Percentiles rank a stretch among this genome's conserved stretches.
Evolutionary conservation across 345 rosid genomes (phyloP).

Genomic region (Eucalyptus leucophloia): DNA sequence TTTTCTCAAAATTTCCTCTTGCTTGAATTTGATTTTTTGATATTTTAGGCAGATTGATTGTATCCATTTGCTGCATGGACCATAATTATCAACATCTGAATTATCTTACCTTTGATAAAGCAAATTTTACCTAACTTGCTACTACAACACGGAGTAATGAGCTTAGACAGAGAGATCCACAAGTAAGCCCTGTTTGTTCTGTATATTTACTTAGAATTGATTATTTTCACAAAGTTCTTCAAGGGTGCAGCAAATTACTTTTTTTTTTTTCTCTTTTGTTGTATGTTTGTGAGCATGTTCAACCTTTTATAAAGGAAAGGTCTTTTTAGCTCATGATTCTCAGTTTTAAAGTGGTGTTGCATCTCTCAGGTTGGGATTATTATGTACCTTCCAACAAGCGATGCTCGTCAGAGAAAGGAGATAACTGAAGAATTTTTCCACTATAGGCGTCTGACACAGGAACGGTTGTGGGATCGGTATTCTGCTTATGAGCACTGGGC

Average conservation of each 20-base stretch:
- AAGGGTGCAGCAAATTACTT: neutral
- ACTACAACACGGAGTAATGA: neutral
- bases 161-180: neutral
- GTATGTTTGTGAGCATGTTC: neutral
- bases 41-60: neutral
- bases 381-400: slow-evolving; percentile 94
- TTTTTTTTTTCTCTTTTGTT: neutral
- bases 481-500: slow-evolving; percentile 97
- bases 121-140: neutral
- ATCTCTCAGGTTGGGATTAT: slow-evolving; percentile 80
- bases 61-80: neutral
- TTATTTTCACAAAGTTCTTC: neutral
- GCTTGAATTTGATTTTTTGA: neutral
- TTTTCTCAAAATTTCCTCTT: neutral
- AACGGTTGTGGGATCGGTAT: slow-evolving; percentile 62
- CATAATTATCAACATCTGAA: neutral
- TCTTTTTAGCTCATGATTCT: neutral
- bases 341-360: neutral
- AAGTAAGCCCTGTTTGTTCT: neutral
- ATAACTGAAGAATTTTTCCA: slow-evolving; percentile 91
- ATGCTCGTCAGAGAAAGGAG: slow-evolving; percentile 90
- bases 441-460: slow-evolving; percentile 65
- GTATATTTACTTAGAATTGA: neutral
- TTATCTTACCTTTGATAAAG: neutral
- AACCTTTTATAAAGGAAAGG: neutral